Base-by-base conservation (phyloP, 345 rosid genomes). In the Iberis pinnata region DNA sequence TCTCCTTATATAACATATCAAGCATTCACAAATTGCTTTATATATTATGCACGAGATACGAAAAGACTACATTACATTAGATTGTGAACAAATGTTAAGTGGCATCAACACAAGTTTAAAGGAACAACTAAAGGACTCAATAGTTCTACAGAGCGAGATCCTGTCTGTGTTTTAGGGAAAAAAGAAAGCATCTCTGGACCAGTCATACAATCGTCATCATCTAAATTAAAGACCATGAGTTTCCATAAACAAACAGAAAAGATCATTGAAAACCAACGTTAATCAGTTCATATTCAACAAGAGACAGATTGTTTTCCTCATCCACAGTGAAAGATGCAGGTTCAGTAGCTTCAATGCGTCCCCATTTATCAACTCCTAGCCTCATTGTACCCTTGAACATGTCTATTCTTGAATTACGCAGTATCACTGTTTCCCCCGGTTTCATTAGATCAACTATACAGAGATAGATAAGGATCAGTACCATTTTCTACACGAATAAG, bases 341-440 rank as follows among this genome's bases (percentile, higher is more conserved):
- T 44, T 87, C 98, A 0, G 87, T 72, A 12, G 73, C 87, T 74
- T 90, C 92, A 0, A 90, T 69, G 10, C 77, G 95, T 13, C 98
- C 98, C 98, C 98, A 87, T 60, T 90, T 87, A 72, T 90, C 98
- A 31, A 90, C 98, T 0, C 92, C 89, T 20, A 90, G 80, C 87
- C 98, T 82, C 98, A 90, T 90, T 8, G 92, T 76, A n/a, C 96
- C 77, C 72, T 90, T 90, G 77, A 90, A 90, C 98, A 90, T 87
- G 64, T 82, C 95, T 38, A 90, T 84, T 85, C 86, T 90, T 1
- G 98, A 90, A 62, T 90, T 90, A 0, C 95, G 84, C 48, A 90
- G 68, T 26, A 80, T 84, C 42, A 90, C 79, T 1, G 96, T 87
- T 24, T 72, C 53, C 1, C 88, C 96, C 0, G 77, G 70, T 60